These are phyloP conservation scores for Stephania yunnanensis DNA, from an alignment of 164 flowering plant species.

Conservation along the genomic window DNA sequence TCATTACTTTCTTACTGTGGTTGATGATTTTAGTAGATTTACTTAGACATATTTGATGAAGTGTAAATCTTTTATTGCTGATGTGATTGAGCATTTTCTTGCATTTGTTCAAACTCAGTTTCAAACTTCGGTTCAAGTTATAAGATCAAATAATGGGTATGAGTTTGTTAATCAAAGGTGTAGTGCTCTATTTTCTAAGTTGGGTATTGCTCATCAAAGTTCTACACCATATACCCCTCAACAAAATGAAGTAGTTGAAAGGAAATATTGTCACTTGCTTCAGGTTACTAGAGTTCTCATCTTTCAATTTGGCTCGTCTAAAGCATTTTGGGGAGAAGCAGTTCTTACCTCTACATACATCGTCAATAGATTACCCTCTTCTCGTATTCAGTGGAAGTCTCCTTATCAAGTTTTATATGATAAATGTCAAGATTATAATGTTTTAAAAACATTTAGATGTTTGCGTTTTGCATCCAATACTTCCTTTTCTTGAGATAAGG, in stretches of 20 bases:
- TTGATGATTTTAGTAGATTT: constrained; percentile 1
- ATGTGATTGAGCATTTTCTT: neutral
- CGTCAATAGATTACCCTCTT: too few species aligned
- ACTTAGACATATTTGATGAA: constrained; percentile 2
- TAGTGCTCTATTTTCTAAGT: too few species aligned
- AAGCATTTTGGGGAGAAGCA: neutral
- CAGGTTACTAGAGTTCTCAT: too few species aligned
- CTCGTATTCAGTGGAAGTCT: neutral
- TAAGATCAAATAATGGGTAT: neutral
- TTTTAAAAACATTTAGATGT: neutral
- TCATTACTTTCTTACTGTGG: neutral
- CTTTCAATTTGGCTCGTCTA: neutral
- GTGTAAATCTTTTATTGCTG: neutral
- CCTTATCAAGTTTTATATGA: neutral
- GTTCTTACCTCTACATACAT: too few species aligned
- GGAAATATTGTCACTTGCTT: too few species aligned
- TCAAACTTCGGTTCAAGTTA: neutral
- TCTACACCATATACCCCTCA: neutral
- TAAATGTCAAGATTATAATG: neutral
- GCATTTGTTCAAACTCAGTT: neutral
- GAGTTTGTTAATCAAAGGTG: neutral
- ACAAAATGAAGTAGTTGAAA: too few species aligned
- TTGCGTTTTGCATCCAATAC: neutral
- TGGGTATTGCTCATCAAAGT: neutral
- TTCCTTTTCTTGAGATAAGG: neutral